Percentiles rank a stretch among this genome's conserved stretches.
Conservation (phyloP, 768 basidiomycete genomes). For the Tulasnella sp. region DNA sequence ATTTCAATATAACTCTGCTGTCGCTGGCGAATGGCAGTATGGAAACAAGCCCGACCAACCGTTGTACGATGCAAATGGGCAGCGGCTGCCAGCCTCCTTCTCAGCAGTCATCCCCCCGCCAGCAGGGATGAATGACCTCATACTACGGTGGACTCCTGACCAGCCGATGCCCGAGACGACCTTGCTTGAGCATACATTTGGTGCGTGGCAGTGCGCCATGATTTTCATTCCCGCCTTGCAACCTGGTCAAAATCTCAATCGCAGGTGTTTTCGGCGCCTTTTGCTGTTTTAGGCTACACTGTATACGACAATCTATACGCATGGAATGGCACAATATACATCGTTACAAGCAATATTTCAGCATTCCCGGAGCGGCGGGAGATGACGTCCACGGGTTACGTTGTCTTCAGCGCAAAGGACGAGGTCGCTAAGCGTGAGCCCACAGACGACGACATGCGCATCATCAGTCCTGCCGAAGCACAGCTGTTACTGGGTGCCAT, state of each 20-base stretch:
- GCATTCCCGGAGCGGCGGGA: conserved; percentile 52
- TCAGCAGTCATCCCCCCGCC: too few relatives aligned
- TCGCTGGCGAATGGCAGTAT: too few relatives aligned
- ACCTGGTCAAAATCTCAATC: too few relatives aligned
- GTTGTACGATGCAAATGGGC: too few relatives aligned
- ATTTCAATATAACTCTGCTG: conserved; percentile 21
- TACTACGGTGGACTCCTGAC: too few relatives aligned
- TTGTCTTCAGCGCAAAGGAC: conserved; percentile 46
- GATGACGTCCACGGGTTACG: conserved; percentile 58
- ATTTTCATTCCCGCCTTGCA: too few relatives aligned
- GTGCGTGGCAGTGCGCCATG: too few relatives aligned
- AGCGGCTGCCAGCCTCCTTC: too few relatives aligned
- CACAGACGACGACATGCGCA: conserved; percentile 62
- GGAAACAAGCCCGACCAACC: too few relatives aligned
- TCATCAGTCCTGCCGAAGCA: conserved; percentile 61
- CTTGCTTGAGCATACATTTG: too few relatives aligned
- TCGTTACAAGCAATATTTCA: conserved; percentile 56
- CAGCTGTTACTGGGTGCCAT: conserved; percentile 53
- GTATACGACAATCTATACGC: conserved; percentile 73
- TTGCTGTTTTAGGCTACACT: conserved; percentile 52
- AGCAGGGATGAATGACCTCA: too few relatives aligned
- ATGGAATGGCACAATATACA: conserved; percentile 57
- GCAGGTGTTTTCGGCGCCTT: background rate
- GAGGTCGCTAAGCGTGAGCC: conserved; percentile 52
- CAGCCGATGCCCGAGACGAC: too few relatives aligned